phyloP scores from a whole-genome alignment of 2,329 filamentous ascomycete genomes.

The Ceratocystis papillata region DNA sequence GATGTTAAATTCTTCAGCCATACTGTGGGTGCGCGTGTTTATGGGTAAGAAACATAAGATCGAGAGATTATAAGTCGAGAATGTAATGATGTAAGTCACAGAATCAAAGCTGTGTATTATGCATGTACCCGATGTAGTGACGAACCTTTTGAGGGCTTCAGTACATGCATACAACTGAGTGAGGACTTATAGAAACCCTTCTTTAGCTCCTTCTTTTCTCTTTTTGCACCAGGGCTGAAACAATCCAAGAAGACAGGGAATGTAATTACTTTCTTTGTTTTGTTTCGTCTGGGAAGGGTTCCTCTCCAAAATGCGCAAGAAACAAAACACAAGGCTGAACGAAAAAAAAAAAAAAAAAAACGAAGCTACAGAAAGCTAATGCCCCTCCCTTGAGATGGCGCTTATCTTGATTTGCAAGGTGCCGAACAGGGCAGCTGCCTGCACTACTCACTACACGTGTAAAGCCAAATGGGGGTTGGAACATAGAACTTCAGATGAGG shows the following conservation, averaged over 20 bases:
- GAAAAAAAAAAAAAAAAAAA: background rate
- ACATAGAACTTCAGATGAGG: conserved; percentile 1
- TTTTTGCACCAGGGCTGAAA: background rate
- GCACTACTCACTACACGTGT: background rate
- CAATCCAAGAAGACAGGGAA: background rate
- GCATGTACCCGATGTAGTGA: conserved; percentile 2
- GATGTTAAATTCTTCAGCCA: conserved; percentile 45
- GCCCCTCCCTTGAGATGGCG: background rate
- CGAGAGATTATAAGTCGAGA: background rate
- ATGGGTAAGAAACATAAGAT: background rate
- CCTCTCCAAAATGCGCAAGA: background rate
- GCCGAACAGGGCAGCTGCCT: conserved; percentile 10
- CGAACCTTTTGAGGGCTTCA: background rate
- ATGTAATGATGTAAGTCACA: background rate
- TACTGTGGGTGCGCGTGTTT: conserved; percentile 23
- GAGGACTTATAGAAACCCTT: too few species aligned
- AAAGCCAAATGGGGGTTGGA: background rate
- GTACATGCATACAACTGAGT: background rate
- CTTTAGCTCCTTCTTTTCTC: too few species aligned
- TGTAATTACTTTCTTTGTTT: background rate
- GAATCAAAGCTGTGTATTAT: background rate
- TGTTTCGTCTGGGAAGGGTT: background rate
- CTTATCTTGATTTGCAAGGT: conserved; percentile 1
- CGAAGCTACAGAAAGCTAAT: background rate
- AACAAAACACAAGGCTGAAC: background rate